Base-by-base conservation (phyloP, 768 basidiomycete species). In the Calocera viscosa region DNA sequence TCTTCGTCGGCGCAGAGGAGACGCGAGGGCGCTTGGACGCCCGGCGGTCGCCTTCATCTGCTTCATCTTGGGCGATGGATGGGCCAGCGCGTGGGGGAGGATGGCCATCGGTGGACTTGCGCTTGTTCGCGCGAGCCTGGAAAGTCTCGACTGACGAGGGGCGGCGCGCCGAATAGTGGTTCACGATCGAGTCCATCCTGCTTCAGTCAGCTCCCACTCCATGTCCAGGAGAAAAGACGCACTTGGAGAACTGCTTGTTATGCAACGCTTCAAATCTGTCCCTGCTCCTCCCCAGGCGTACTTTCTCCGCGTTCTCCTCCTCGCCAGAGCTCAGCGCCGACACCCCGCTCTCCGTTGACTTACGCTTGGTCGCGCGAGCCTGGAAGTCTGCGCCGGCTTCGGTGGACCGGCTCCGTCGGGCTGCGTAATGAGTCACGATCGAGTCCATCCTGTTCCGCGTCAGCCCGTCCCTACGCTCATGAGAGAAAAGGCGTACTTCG, bases 141-240 rank as follows among this genome's bases (percentile, higher is more conserved):
- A 30, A 19, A 17, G 22, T 67, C 64, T 49, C 47, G 64, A 35
- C 34, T n/a, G 49, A 3, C 53, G 63, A 10, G 66, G 33, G 12
- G 64, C 72, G 19, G 63, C 17, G 19, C 80, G 77, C 60, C 73
- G 77, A 79, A 70, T 83, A 83, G 68, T 83, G 82, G 12, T 72
- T 77, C 12, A 77, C 81, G 72, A 91, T 90, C 7, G 87, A 85
- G 70, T 89, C 87, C 90, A 91, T 91, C 80, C 66, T 67, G 17
- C 19, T 22, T 17, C 17, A n/a, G 17, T 67, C 43, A 67, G 63
- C 26, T 16, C 66, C 16, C 26, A 24, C 32, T 26, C 17, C 39
- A n/a, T 8, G 7, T 38, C 35, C 66, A 41, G 34, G 17, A 16
- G 14, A 35, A 64, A 32, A 47, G 63, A 38, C 60, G 22, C 11